Evolutionary conservation across 257 asterid species (phyloP), one percentile per base, ranked within the genome.

Genomic region (Avicennia marina): DNA sequence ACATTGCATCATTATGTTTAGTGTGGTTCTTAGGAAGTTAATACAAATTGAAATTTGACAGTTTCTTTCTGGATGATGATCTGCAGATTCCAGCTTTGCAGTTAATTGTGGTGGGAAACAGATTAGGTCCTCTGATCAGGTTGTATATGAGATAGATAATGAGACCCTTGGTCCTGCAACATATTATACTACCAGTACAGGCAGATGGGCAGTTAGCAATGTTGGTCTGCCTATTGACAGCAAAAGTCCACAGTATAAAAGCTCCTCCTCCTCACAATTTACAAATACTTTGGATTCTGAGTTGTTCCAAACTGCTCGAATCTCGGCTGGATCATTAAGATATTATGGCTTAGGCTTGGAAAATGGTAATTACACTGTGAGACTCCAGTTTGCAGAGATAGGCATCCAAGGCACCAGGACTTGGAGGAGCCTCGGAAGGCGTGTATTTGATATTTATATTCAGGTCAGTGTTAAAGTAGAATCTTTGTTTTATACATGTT

Each of bases 181-280:
- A 26, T 73, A 75, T 62, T 68, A 50, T 16, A 61, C 63, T 63
- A 60, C 75, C 19, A 21, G 63, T 47, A 50, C 81, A 2, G 43
- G 59, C 11, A 75, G 87, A 72, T 85, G 95, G 95, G 94, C 84
- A 46, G 86, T 89, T 31, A 89, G 95, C 74, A 89, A 89, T 65
- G 80, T 53, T 42, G 96, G 95, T 49, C 41, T 78, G 58, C 71
- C 73, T 62, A 24, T 64, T 68, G 83, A 40, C 41, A 70, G 43
- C 62, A 25, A 0, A 40, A 62, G 11, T 59, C 81, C 81, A 8
- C 27, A 12, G 49, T 88, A 76, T 48, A 64, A 0, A 24, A 39
- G 36, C 66, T 16, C 20, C 47, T 56, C 83, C 40, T 39, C 59
- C 2, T 73, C 81, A 15, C 83, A 72, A 48, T 77, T 67, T 50